phyloP scores from a whole-genome alignment of 257 asterid genomes.

The Solanum clarkiae region DNA sequence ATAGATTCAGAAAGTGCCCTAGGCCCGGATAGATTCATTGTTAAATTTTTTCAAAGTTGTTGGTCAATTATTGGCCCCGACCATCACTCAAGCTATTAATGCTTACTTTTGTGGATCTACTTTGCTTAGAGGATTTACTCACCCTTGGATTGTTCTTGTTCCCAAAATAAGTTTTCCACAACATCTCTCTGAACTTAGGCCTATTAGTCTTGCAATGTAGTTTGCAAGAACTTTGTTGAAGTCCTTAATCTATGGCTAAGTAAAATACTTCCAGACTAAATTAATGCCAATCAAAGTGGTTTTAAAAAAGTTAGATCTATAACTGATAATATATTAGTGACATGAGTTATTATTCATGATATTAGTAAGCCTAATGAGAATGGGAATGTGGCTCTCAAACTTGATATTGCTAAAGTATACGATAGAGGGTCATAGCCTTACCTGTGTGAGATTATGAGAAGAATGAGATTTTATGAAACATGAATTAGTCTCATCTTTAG shows the following conservation, averaged over 20 bases:
- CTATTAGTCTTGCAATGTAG: background rate
- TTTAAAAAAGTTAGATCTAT: no score
- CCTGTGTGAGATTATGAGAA: no score
- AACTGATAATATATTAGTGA: no score
- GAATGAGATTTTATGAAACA: no score
- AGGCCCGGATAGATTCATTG: background rate
- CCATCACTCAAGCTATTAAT: background rate
- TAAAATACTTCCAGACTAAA: background rate
- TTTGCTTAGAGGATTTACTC: background rate
- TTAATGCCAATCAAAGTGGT: no score
- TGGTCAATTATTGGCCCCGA: background rate
- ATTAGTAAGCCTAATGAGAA: no score
- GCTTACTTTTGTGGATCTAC: background rate
- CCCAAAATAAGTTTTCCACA: background rate
- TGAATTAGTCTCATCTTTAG: no score
- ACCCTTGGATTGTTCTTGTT: background rate
- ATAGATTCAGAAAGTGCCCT: background rate
- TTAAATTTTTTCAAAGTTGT: background rate
- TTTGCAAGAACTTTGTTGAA: background rate
- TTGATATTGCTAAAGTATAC: no score
- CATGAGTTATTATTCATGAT: no score
- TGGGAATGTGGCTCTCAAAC: no score
- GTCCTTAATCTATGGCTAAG: background rate
- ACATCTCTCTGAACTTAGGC: background rate
- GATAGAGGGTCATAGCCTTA: no score